phyloP scores from a whole-genome alignment of 2,329 filamentous ascomycete genomes.

The Neocucurbitaria cava region DNA sequence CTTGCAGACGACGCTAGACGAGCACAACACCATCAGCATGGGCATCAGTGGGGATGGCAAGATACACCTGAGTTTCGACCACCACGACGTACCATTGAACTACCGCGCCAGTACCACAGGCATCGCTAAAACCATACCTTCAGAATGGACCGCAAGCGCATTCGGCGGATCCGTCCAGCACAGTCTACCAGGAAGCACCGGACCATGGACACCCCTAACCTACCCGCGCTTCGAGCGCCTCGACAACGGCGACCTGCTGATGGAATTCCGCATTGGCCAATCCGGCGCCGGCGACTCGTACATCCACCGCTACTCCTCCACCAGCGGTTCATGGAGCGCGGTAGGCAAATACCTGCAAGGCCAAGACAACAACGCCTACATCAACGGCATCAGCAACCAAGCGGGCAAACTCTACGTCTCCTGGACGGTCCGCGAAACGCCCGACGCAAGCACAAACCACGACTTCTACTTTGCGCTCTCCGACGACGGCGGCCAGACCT shows the following conservation, averaged over 20 bases:
- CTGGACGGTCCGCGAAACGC: conserved; percentile 61
- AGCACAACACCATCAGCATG: conserved; percentile 62
- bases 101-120: conserved; percentile 42
- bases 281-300: conserved; percentile 60
- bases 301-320: conserved; percentile 54
- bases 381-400: conserved; percentile 56
- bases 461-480: conserved; percentile 59
- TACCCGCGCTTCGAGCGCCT: conserved; percentile 59
- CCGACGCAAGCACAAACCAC: conserved; percentile 57
- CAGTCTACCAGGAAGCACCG: conserved; percentile 37
- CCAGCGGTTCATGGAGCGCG: conserved; percentile 47
- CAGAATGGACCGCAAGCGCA: conserved; percentile 34
- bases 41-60: conserved; percentile 61
- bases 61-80: conserved; percentile 62
- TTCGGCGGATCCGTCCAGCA: conserved; percentile 40
- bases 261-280: conserved; percentile 60
- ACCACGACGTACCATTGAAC: conserved; percentile 52
- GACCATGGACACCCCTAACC: conserved; percentile 51
- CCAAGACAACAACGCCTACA: conserved; percentile 59
- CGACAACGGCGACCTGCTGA: conserved; percentile 51
- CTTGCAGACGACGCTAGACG: conserved; percentile 58
- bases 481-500: conserved; percentile 54
- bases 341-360: conserved; percentile 55
- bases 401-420: conserved; percentile 51
- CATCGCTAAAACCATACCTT: conserved; percentile 39